phyloP scores from a whole-genome alignment of 768 basidiomycete genomes.

The Clitopilus hobsonii region DNA sequence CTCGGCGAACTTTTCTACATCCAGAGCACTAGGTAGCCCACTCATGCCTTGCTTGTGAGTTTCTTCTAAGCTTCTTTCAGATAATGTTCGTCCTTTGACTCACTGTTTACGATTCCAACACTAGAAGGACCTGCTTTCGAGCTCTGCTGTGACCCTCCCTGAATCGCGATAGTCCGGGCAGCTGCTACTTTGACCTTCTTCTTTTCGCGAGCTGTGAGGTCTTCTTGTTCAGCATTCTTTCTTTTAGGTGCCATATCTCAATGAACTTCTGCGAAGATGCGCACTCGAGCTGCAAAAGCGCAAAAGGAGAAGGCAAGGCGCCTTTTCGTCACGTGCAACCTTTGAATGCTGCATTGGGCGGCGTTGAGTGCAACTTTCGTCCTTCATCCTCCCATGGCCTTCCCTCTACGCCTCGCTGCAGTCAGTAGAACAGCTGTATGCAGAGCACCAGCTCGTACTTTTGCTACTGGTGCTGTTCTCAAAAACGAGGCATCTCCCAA shows the following conservation, averaged over 20 bases:
- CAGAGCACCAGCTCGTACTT: conserved; percentile 21
- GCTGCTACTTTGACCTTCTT: conserved; percentile 65
- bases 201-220: conserved; percentile 44
- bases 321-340: conserved; percentile 10
- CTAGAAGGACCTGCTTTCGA: conserved; percentile 37
- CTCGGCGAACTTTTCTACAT: conserved; percentile 87
- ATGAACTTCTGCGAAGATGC: background rate
- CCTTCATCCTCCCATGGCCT: conserved; percentile 24
- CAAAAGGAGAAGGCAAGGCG: background rate
- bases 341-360: no score
- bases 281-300: background rate
- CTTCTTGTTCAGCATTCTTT: conserved; percentile 24
- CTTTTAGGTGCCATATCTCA: conserved; percentile 38
- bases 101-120: conserved; percentile 34
- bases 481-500: conserved; percentile 45
- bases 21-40: conserved; percentile 67
- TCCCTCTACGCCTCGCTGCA: conserved; percentile 25
- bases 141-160: conserved; percentile 26
- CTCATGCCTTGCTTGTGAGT: conserved; percentile 40
- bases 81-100: conserved; percentile 13
- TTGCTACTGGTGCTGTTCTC: conserved; percentile 39
- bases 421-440: conserved; percentile 9
- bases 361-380: background rate
- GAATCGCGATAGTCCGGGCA: conserved; percentile 67
- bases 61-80: no score